Conservation (phyloP, 495 filamentous ascomycete genomes). For the Penicillium desertorum region DNA sequence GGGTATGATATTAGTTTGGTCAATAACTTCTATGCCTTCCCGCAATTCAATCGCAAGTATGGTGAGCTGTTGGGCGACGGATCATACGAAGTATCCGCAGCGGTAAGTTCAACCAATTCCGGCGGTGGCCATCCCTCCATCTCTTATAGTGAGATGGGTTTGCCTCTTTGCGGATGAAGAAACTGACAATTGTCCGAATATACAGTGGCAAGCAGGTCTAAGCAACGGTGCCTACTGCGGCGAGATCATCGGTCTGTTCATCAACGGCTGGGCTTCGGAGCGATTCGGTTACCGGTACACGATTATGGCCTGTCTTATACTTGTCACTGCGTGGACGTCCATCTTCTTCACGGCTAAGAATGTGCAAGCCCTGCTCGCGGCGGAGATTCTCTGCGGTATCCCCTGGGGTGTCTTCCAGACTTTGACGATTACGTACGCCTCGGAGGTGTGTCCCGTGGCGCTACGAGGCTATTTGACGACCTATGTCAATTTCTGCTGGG, state of each 20-base stretch:
- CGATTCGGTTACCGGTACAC: slow-evolving; percentile 73
- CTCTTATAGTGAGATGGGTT: not conserved
- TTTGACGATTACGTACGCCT: slow-evolving; percentile 75
- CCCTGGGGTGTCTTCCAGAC: slow-evolving; percentile 86
- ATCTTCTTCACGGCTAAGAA: slow-evolving; percentile 77
- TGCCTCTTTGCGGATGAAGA: not conserved
- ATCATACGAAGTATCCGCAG: slow-evolving; percentile 64
- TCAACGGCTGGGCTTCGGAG: slow-evolving; percentile 76
- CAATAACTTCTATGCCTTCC: slow-evolving; percentile 51
- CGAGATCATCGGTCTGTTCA: slow-evolving; percentile 72
- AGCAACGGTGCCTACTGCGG: slow-evolving; percentile 66
- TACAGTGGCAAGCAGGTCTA: slow-evolving; percentile 71
- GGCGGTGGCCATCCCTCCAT: not conserved
- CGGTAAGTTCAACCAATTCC: slow-evolving; percentile 30
- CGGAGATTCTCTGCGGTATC: slow-evolving; percentile 75
- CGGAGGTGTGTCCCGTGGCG: slow-evolving; percentile 72
- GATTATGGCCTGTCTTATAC: slow-evolving; percentile 63
- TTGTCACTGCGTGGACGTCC: slow-evolving; percentile 66
- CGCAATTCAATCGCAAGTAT: slow-evolving; percentile 66
- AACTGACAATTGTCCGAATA: slow-evolving; percentile 10
- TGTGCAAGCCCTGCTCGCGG: slow-evolving; percentile 65
- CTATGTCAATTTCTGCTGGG: slow-evolving; percentile 84
- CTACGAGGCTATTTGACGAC: slow-evolving; percentile 74
- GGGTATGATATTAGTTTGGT: slow-evolving; percentile 58
- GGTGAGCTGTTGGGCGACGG: slow-evolving; percentile 56